Percentiles rank a stretch among this genome's conserved stretches.
Evolutionary conservation across 2,329 filamentous ascomycete species (phyloP).

Genomic region (Westerdykella aurantiaca): DNA sequence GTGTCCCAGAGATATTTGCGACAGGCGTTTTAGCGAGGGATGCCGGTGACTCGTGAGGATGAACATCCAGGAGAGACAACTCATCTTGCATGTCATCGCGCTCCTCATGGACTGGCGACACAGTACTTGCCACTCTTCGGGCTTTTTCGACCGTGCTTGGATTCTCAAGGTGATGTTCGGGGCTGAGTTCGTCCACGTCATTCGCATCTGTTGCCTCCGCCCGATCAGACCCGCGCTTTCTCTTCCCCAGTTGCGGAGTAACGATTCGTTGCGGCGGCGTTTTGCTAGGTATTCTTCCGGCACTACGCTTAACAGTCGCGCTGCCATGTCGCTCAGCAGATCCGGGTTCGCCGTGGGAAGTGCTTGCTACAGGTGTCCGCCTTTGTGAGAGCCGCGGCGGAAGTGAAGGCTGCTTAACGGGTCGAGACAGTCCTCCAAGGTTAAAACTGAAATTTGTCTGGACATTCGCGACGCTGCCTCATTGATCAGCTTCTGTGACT

Average conservation of each 20-base stretch:
- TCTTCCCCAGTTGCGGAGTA: conserved; percentile 31
- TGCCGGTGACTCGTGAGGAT: no score
- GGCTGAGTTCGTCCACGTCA: conserved; percentile 32
- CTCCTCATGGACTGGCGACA: conserved; percentile 22
- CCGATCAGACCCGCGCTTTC: conserved; percentile 24
- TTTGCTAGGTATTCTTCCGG: conserved; percentile 9
- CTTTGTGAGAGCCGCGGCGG: conserved; percentile 20
- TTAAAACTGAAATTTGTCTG: conserved; percentile 48
- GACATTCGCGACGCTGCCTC: conserved; percentile 42
- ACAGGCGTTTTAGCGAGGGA: no score
- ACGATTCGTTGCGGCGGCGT: conserved; percentile 14
- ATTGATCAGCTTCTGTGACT: no score
- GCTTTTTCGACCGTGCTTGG: conserved; percentile 24
- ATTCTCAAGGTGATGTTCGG: conserved; percentile 19
- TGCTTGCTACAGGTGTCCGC: conserved; percentile 20
- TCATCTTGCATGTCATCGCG: conserved; percentile 19
- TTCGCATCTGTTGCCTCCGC: conserved; percentile 14
- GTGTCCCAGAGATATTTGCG: no score
- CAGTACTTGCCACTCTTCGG: conserved; percentile 17
- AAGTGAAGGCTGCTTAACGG: conserved; percentile 22
- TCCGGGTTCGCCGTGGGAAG: conserved; percentile 14
- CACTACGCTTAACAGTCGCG: conserved; percentile 24
- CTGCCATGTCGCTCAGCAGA: conserved; percentile 25
- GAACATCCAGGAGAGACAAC: conserved; percentile 4
- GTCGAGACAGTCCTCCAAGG: conserved; percentile 18